A percentile compares a stretch with the other conserved stretches of the same genome.
phyloP scores from a whole-genome alignment of 2,329 filamentous ascomycete genomes.

The Colletotrichum eremochloae region DNA sequence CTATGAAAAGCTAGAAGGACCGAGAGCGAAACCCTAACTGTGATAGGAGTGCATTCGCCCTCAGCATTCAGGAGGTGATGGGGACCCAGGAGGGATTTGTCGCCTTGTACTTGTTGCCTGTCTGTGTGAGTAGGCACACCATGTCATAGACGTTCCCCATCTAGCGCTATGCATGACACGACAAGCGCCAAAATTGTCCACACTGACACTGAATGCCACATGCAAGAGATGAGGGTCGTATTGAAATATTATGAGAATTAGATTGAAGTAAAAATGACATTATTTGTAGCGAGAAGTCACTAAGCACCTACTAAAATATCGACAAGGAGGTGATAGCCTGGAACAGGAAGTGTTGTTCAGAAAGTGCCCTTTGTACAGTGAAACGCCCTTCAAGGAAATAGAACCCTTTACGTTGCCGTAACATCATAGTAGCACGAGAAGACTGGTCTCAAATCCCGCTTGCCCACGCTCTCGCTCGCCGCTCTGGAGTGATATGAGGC shows the following conservation, averaged over 20 bases:
- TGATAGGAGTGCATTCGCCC: background rate
- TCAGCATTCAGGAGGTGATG: background rate
- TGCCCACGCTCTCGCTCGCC: conserved; percentile 25
- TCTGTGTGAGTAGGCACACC: background rate
- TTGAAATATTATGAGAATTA: background rate
- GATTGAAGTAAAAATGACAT: background rate
- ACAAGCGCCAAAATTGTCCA: background rate
- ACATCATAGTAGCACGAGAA: conserved; percentile 42
- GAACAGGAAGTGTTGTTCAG: background rate
- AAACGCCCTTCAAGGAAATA: no score
- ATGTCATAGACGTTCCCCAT: background rate
- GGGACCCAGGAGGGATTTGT: background rate
- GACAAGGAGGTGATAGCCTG: background rate
- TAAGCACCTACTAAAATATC: background rate
- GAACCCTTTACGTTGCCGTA: background rate
- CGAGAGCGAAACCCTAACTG: background rate
- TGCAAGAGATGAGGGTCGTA: background rate
- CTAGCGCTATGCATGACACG: background rate
- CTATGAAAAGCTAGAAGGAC: background rate
- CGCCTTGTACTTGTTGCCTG: background rate
- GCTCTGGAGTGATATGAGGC: conserved; percentile 11
- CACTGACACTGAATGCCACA: background rate
- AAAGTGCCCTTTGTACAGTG: background rate
- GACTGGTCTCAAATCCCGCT: conserved; percentile 34
- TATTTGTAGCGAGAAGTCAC: background rate